Evolutionary conservation across 1,284 basidiomycete genomes (phyloP), one percentile per base, ranked within the genome.

Genomic region (Naganishia sp.): DNA sequence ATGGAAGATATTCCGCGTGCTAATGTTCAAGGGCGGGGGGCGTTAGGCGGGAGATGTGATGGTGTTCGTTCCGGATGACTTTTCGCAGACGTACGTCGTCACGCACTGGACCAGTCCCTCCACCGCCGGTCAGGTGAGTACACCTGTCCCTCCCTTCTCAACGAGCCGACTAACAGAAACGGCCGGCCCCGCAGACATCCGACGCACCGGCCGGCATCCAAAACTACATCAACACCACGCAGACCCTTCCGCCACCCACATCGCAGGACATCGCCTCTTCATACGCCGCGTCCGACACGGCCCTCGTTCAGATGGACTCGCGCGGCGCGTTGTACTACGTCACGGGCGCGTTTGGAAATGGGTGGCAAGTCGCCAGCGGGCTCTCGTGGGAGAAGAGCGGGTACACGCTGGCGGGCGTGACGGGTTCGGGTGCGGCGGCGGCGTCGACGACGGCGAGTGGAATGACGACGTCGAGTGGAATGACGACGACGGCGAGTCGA

Each of bases 51-150:
- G 90, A 31, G 58, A 61, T 51, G 58, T 61, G 18, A 61, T 92
- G 76, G 89, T 88, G 2, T 94, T 87, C 79, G 84, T 94, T 66
- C 92, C 92, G 43, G 85, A 89, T 76, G 90, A 92, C 73, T 87
- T 86, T 63, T 89, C 88, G 11, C 82, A 83, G 35, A 88, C 89
- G 21, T 94, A 89, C 75, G 84, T 94, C 60, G 83, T 92, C 74
- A 78, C 78, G 2, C 80, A 81, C 73, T 81, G 77, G 77, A 81
- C 79, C 50, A 73, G 75, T 67, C 75, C 74, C 5, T 56, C 56
- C 17, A 58, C 51, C 21, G 49, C 31, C 49, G 41, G 50, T 50
- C 45, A 52, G 50, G 62, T 88, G 90, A 73, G 88, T 90, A 56
- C 83, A 35, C 15, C n/a, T 23, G 23, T 17, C 28, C 39, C 15